These are phyloP conservation scores for Fonsecaea pedrosoi DNA, from an alignment of 2,329 filamentous ascomycete species.

Conservation along the genomic window DNA sequence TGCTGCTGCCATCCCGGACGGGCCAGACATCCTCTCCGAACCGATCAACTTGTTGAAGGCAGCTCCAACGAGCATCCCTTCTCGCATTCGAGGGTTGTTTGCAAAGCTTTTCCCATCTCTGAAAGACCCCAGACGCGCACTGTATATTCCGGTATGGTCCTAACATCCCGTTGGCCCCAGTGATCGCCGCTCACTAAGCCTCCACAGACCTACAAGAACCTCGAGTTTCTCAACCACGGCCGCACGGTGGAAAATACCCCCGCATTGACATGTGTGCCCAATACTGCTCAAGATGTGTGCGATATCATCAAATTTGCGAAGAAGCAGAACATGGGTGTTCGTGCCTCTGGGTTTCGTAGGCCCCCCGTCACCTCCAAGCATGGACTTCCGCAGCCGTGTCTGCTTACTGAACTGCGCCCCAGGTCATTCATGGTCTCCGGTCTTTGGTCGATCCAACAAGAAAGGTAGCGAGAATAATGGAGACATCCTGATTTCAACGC, in stretches of 20 bases:
- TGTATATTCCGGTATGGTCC: conserved; percentile 32
- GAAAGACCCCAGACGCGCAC: conserved; percentile 29
- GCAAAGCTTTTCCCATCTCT: conserved; percentile 29
- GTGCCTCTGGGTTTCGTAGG: conserved; percentile 35
- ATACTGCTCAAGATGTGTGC: conserved; percentile 31
- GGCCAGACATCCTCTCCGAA: conserved; percentile 27
- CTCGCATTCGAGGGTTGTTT: conserved; percentile 26
- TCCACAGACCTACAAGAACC: conserved; percentile 31
- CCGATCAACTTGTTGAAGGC: conserved; percentile 26
- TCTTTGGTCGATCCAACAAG: conserved; percentile 32
- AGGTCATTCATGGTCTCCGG: conserved; percentile 38
- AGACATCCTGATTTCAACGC: conserved; percentile 51
- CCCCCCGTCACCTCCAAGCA: neutral
- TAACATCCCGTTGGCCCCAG: neutral
- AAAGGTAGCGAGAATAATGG: conserved; percentile 35
- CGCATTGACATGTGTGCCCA: conserved; percentile 33
- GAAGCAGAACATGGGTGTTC: conserved; percentile 34
- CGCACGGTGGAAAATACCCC: conserved; percentile 32
- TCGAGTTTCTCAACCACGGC: conserved; percentile 34
- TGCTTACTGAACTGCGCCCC: conserved; percentile 8
- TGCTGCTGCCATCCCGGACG: conserved; percentile 20
- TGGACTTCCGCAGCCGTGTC: neutral
- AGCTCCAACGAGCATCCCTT: conserved; percentile 33
- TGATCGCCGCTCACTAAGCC: conserved; percentile 4
- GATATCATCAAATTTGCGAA: conserved; percentile 37